A percentile compares a stretch with the other conserved stretches of the same genome.
phyloP scores from a whole-genome alignment of 148 eudicot species.

The Cornus suecica region DNA sequence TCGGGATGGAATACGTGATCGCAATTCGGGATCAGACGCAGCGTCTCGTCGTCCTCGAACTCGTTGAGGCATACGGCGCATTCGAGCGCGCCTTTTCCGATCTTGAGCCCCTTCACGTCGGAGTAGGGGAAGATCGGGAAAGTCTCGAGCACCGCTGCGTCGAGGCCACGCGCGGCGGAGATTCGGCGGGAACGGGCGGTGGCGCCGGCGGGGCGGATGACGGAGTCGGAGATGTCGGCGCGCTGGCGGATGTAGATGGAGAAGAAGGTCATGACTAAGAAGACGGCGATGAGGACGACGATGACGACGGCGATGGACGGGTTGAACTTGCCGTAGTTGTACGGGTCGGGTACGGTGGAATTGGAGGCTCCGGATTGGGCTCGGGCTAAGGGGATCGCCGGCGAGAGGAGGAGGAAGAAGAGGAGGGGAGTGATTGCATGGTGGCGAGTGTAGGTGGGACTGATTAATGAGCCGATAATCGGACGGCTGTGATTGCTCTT shows the following conservation, averaged over 20 bases:
- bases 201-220: not conserved
- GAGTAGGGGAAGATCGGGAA: constrained; percentile 46
- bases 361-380: not conserved
- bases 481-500: not conserved
- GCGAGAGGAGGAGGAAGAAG: constrained; percentile 20
- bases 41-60: constrained; percentile 48
- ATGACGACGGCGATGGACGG: constrained; percentile 36
- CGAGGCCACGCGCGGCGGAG: constrained; percentile 40
- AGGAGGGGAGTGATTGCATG: constrained; percentile 6
- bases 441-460: not conserved
- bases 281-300: constrained; percentile 31
- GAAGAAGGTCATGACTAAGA: constrained; percentile 43
- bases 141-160: constrained; percentile 27
- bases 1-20: constrained; percentile 56
- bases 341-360: not conserved
- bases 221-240: constrained; percentile 8
- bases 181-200: constrained; percentile 16
- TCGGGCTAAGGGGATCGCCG: constrained; percentile 9
- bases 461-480: not conserved
- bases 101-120: constrained; percentile 31
- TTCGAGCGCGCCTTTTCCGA: constrained; percentile 50
- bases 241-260: constrained; percentile 47
- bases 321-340: constrained; percentile 14
- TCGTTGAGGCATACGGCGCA: constrained; percentile 58
- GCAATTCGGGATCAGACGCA: constrained; percentile 48